A percentile compares a stretch with the other conserved stretches of the same genome.
Conservation (phyloP, 129 eudicot genomes). For the Daucus carota region DH1_v3.0 NC_030382.2:27403001-27403500, state of each 20-base stretch:
- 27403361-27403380: conserved; percentile 12
- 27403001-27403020: no score
- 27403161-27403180: neutral
- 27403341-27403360: conserved; percentile 7
- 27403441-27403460: conserved; percentile 97
- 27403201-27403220: conserved; percentile 35
- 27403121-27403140: conserved; percentile 96
- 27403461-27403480: conserved; percentile 86
- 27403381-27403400: conserved; percentile 8
- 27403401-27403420: conserved; percentile 86
- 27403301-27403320: conserved; percentile 83
- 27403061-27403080: conserved; percentile 84
- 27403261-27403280: conserved; percentile 90
- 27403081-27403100: conserved; percentile 98
- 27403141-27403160: conserved; percentile 61
- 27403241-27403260: conserved; percentile 96
- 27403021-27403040: conserved; percentile 86
- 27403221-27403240: conserved; percentile 94
- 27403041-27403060: conserved; percentile 68
- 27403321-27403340: neutral
- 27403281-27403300: conserved; percentile 85
- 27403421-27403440: conserved; percentile 74
- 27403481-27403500: conserved; percentile 66
- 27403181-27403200: neutral
- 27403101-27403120: conserved; percentile 89